These are phyloP conservation scores for Aspergillus saccharolyticus DNA, from an alignment of 495 filamentous ascomycete species.

Conservation along the genomic window DNA sequence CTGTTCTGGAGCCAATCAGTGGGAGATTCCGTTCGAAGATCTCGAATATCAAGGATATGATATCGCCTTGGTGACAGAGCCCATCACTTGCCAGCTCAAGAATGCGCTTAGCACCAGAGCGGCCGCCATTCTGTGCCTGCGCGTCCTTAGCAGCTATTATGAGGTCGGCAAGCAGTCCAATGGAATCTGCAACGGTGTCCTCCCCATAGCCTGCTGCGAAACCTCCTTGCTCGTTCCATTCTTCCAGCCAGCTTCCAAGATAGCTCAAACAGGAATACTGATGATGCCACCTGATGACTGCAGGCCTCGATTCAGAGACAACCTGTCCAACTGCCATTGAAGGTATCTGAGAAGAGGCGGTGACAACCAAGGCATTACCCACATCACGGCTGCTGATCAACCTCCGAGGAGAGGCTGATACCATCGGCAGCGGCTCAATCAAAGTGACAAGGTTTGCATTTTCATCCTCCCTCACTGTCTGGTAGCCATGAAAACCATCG, in stretches of 20 bases:
- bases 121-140: conserved; percentile 23
- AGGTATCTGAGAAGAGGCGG: conserved; percentile 44
- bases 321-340: conserved; percentile 65
- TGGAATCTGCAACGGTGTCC: conserved; percentile 57
- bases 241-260: conserved; percentile 68
- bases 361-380: conserved; percentile 36
- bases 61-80: conserved; percentile 67
- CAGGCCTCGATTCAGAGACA: conserved; percentile 59
- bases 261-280: conserved; percentile 73
- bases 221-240: conserved; percentile 40
- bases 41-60: conserved; percentile 74
- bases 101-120: conserved; percentile 45
- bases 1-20: conserved; percentile 51
- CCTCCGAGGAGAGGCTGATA: conserved; percentile 22
- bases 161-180: conserved; percentile 57
- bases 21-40: conserved; percentile 75
- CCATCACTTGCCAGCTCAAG: conserved; percentile 69
- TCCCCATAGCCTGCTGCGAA: conserved; percentile 32
- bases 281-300: conserved; percentile 63
- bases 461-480: conserved; percentile 75
- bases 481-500: conserved; percentile 60
- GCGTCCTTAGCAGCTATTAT: conserved; percentile 34
- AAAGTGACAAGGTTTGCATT: conserved; percentile 60
- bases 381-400: conserved; percentile 15
- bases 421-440: conserved; percentile 38